phyloP scores from a whole-genome alignment of 2,329 filamentous ascomycete species.

The Podosphaera fusca region DNA sequence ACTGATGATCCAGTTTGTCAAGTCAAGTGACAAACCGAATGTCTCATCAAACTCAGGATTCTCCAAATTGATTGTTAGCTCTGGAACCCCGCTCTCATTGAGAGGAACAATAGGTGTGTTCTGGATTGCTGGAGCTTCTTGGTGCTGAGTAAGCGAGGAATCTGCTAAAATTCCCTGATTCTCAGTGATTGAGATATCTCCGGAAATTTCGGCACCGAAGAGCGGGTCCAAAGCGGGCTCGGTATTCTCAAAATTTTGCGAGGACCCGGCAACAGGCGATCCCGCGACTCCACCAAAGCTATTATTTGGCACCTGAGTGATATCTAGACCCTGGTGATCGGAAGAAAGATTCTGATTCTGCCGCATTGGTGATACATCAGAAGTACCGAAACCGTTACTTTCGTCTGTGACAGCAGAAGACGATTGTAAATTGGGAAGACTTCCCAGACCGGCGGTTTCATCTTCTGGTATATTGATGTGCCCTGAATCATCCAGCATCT shows the following conservation, averaged over 20 bases:
- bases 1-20: not conserved
- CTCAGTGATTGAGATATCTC: no score
- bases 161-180: no score
- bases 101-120: not conserved
- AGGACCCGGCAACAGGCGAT: no score
- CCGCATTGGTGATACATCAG: not conserved
- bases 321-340: no score
- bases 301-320: no score
- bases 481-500: not conserved
- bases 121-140: not conserved
- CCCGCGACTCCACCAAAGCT: no score
- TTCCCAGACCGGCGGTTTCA: not conserved
- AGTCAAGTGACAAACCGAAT: not conserved
- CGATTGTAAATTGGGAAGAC: no score
- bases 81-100: not conserved
- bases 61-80: not conserved
- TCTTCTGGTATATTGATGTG: not conserved
- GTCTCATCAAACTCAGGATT: not conserved
- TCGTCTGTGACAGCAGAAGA: not conserved
- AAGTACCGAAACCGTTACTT: not conserved
- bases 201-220: no score
- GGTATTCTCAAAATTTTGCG: no score
- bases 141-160: not conserved
- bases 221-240: no score
- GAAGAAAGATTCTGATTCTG: not conserved